Base-by-base conservation (phyloP, 805 yeast species). In the Myxozyma udenii region DNA sequence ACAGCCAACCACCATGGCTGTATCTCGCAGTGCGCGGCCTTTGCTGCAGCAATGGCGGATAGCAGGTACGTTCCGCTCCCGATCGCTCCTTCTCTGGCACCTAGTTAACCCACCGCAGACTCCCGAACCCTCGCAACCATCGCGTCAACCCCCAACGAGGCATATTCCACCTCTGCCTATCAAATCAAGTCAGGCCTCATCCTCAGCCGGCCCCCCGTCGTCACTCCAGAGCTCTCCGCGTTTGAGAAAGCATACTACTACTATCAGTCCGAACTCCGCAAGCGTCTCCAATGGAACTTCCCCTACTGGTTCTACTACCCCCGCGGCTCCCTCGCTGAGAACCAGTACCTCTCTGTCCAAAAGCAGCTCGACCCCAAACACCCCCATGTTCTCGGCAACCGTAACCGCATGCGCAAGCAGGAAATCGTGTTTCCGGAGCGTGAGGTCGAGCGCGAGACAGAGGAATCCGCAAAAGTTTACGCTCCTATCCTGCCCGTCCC, bases 221-320 rank as follows among this genome's bases (percentile, higher is more conserved):
- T 93, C 42, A 87, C 96, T 2, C 84, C 86, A 9, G 91, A 86
- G 54, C 71, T 83, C 48, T 74, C 84, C 7, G 78, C 74, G 50
- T 84, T 91, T 61, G 96, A 88, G 62, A 64, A 73, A 53, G 81
- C 81, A 46, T 93, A 84, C 69, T 87, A 85, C 66, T 74, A 80
- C 48, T 93, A 93, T 68, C 95, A 90, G 69, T 79, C 81, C 46
- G 95, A 87, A 67, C 75, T 93, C 49, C 90, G 89, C 74, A 83
- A 83, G 65, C 78, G 98, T 63, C 75, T 93, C 61, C 89, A 90
- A 95, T 89, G 96, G 96, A 89, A 98, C 0, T 93, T 93, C 69
- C 98, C 98, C 3, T 82, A 84, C 62, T 88, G 88, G 79, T 90
- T 81, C 66, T 93, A 90, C 72, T 93, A 83, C 73, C 87, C 85